A percentile compares a stretch with the other conserved stretches of the same genome.
phyloP scores from a whole-genome alignment of 441 rosid species.

The Dalechampia spathulata region DNA sequence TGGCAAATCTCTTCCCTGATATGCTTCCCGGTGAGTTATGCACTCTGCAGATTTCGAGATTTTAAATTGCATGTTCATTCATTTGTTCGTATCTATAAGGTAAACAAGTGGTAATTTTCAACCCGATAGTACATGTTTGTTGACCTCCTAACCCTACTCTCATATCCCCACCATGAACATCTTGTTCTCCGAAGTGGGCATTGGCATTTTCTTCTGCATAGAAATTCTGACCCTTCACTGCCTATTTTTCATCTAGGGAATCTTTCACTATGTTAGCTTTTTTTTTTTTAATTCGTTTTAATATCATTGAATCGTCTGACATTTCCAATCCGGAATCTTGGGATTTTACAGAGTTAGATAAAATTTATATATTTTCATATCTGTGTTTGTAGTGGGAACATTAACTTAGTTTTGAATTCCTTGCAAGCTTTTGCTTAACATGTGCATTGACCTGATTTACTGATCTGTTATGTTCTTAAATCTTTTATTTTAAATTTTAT shows the following conservation, averaged over 20 bases:
- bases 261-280: constrained; percentile 8
- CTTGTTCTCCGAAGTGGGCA: constrained; percentile 15
- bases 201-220: constrained; percentile 27
- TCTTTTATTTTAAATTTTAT: background rate
- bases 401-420: constrained; percentile 12
- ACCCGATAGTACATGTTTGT: constrained; percentile 27
- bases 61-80: constrained; percentile 12
- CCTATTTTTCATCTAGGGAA: constrained; percentile 22
- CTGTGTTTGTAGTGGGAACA: constrained; percentile 15
- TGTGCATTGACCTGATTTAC: constrained; percentile 31
- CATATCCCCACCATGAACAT: constrained; percentile 1
- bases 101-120: constrained; percentile 23
- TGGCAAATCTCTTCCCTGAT: background rate
- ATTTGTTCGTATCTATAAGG: background rate
- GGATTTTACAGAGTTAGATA: constrained; percentile 13
- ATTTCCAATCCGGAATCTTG: constrained; percentile 24
- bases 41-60: constrained; percentile 20
- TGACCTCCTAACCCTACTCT: constrained; percentile 18
- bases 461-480: constrained; percentile 11
- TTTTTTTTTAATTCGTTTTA: constrained; percentile 18
- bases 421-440: constrained; percentile 7
- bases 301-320: constrained; percentile 8
- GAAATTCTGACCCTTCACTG: constrained; percentile 17
- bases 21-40: constrained; percentile 18
- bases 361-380: constrained; percentile 10